phyloP scores from a whole-genome alignment of 805 yeast genomes.

The Candida pini region DNA sequence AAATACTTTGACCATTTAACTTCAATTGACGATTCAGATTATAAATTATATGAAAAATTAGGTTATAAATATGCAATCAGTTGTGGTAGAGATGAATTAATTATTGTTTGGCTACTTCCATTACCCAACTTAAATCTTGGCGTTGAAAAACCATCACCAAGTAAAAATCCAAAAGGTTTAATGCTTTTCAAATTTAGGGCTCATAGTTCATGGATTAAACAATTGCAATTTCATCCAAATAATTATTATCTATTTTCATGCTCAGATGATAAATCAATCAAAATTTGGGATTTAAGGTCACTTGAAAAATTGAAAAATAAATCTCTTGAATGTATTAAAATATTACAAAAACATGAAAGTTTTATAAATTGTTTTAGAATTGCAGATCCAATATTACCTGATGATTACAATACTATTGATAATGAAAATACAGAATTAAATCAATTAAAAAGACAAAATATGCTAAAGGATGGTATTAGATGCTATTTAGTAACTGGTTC shows the following conservation, averaged over 20 bases:
- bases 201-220: conserved; percentile 84
- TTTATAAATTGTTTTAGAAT: conserved; percentile 61
- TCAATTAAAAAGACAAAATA: conserved; percentile 22
- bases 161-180: conserved; percentile 56
- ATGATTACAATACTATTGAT: conserved; percentile 7
- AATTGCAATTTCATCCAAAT: conserved; percentile 65
- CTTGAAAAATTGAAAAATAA: conserved; percentile 23
- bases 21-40: conserved; percentile 8
- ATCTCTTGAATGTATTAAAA: conserved; percentile 19
- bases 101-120: conserved; percentile 76
- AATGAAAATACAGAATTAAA: conserved; percentile 20
- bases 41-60: conserved; percentile 29
- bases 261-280: conserved; percentile 73
- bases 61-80: conserved; percentile 71
- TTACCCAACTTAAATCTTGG: conserved; percentile 52
- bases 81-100: conserved; percentile 71
- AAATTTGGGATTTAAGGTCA: conserved; percentile 66
- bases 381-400: conserved; percentile 40
- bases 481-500: conserved; percentile 62
- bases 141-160: conserved; percentile 35
- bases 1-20: conserved; percentile 42
- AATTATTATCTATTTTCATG: conserved; percentile 66
- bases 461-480: conserved; percentile 45
- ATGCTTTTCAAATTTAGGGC: conserved; percentile 56
- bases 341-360: conserved; percentile 63